Percentiles rank a stretch among this genome's conserved stretches.
phyloP scores from a whole-genome alignment of 208 protist genomes.

The Leishmania braziliensis region DNA sequence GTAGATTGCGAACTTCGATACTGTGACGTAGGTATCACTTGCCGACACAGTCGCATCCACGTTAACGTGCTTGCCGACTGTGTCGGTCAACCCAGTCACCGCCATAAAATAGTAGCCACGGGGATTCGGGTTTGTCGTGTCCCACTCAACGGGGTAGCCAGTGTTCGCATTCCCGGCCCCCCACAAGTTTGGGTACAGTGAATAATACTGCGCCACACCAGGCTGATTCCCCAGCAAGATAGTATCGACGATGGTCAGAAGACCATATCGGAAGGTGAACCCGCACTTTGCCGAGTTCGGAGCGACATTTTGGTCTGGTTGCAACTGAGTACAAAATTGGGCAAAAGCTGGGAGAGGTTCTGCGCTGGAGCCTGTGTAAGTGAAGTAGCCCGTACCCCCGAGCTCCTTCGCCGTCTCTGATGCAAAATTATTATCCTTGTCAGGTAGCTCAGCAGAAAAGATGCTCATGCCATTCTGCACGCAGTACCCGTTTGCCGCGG shows the following conservation, averaged over 20 bases:
- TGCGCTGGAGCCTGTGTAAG: constrained; percentile 8
- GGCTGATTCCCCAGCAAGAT: not conserved
- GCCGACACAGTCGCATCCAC: constrained; percentile 13
- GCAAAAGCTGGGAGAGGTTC: not conserved
- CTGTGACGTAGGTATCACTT: constrained; percentile 3
- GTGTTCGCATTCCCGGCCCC: not conserved
- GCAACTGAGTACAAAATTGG: not conserved
- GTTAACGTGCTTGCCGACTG: constrained; percentile 2
- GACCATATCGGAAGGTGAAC: constrained; percentile 13
- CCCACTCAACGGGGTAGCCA: constrained; percentile 10
- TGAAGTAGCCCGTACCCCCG: constrained; percentile 3
- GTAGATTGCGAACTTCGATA: constrained; percentile 19
- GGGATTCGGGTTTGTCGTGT: constrained; percentile 1
- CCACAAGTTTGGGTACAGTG: not conserved
- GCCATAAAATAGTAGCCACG: constrained; percentile 14
- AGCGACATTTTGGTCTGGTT: not conserved
- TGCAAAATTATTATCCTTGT: constrained; percentile 3
- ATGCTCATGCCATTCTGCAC: constrained; percentile 21
- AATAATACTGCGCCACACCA: not conserved
- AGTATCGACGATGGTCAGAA: not conserved
- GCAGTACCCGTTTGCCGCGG: constrained; percentile 16
- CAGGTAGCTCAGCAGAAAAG: constrained; percentile 4
- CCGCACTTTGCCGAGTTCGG: not conserved
- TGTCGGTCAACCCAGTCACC: not conserved
- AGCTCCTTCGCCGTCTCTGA: constrained; percentile 1